Base-by-base conservation (phyloP, 1,139 yeast genomes). In the Candida glucosophila region DNA sequence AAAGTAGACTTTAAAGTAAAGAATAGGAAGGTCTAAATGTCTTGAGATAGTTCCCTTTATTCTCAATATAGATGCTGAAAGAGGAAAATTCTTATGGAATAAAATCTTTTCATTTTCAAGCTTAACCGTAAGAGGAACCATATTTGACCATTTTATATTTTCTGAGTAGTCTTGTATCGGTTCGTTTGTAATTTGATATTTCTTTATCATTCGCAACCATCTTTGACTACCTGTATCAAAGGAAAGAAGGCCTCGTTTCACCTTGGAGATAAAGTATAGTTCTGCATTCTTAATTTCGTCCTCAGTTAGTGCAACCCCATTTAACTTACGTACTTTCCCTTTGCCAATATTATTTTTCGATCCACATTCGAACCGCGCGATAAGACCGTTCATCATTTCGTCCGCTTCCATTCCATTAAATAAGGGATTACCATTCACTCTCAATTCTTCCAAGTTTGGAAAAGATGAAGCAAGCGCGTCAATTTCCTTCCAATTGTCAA, bases 241-340 rank as follows among this genome's bases (percentile, higher is more conserved):
- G 1, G 30, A 28, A 22, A 52, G 43, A 6, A 41, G 37, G 1
- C 58, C 56, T 12, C 47, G 41, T 9, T 43, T 46, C 0, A 77
- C 73, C 35, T 64, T 63, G 2, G 76, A 63, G 17, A 79, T 57
- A 36, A 79, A 76, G 41, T 69, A 82, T 4, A 81, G 45, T 41
- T 83, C 94, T 0, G 82, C 77, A 35, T 77, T 80, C 2, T 35
- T 36, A 15, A 85, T 58, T 29, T 77, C 80, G 2, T 53, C 61
- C 1, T 31, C 30, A 2, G 55, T 43, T 5, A 82, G 50, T 0
- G 26, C 25, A 1, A 73, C 60, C 1, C 94, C 93, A 39, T 85
- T 75, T 11, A 85, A 47, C 14, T 53, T 53, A 2, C 28, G 21
- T 1, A 77, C 27, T 2, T 22, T 16, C 2, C 45, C 44, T 9